Base-by-base conservation (phyloP, 495 filamentous ascomycete genomes). In the Amniculicola lignicola region DNA sequence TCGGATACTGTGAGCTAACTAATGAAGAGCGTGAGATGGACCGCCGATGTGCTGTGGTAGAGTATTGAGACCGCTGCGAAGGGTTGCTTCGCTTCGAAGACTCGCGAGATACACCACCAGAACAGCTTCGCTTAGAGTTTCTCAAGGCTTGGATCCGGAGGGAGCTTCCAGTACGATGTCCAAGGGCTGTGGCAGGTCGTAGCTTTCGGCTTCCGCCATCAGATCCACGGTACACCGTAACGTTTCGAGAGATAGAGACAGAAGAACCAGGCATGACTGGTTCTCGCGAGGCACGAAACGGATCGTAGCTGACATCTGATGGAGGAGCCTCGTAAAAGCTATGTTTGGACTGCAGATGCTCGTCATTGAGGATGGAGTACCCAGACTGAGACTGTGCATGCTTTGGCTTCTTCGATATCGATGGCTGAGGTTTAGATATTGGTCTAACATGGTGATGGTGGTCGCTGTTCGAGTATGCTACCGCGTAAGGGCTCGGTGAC, bases 381-480 rank as follows among this genome's bases (percentile, higher is more conserved):
- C 82, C 81, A 4, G 88, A 90, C 25, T 79, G 75, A 4, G 88
- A 90, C 25, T 79, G 75, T 35, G 76, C 75, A 38, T 81, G 77
- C 12, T 75, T 72, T 51, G 76, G 75, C 18, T 73, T 70, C 12
- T 71, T 74, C 12, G 65, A 48, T 19, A 66, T 62, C 56, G 64
- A 46, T 36, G 52, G 69, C 33, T 59, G 57, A n/a, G n/a, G n/a
- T n/a, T n/a, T n/a, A n/a, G n/a, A n/a, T n/a, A n/a, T n/a, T n/a
- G n/a, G n/a, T 48, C 80, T 83, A 51, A 84, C 78, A 64, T 95
- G 87, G 59, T 96, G 88, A 61, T 96, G 88, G 61, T 90, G 89
- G 67, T 96, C 91, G 68, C 89, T 93, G 15, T 85, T 76, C 1
- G 91, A 95, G 65, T 90, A 84, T 25, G 79, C 79, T 15, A 95